Evolutionary conservation across 164 flowering plant species (phyloP).

Genomic region (Paratinospora sagittata): DNA sequence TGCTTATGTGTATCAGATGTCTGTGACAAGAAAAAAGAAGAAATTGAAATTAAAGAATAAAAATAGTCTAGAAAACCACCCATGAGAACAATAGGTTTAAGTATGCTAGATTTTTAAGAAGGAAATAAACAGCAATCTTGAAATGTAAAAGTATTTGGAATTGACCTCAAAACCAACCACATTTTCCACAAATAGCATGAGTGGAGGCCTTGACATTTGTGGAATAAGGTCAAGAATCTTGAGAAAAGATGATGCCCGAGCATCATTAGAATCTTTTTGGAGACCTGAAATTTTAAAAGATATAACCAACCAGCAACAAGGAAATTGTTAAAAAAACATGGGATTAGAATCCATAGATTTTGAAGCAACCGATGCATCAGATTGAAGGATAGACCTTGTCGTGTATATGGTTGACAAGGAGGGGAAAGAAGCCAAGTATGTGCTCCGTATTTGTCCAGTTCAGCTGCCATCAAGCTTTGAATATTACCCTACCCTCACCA

Average conservation of each 20-base stretch:
- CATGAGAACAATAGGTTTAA: neutral
- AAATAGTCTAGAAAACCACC: neutral
- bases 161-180: constrained; percentile 97
- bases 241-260: constrained; percentile 88
- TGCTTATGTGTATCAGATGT: constrained; percentile 72
- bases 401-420: constrained; percentile 97
- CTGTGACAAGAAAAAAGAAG: constrained; percentile 34
- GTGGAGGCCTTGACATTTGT: constrained; percentile 47
- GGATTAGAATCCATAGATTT: neutral
- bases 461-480: constrained; percentile 72
- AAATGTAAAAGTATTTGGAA: neutral
- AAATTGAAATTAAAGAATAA: constrained; percentile 1
- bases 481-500: constrained; percentile 63
- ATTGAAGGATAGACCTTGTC: constrained; percentile 64
- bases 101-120: neutral
- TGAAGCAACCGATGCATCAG: neutral
- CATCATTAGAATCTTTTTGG: constrained; percentile 86
- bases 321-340: neutral
- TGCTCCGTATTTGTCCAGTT: constrained; percentile 68
- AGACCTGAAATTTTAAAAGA: constrained; percentile 46
- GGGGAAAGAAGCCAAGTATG: constrained; percentile 95
- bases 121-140: neutral
- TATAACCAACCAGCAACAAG: neutral
- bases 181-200: constrained; percentile 83
- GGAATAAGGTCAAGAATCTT: constrained; percentile 76